A percentile compares a stretch with the other conserved stretches of the same genome.
Evolutionary conservation across 345 rosid genomes (phyloP).

Genomic region (Erucastrum elatum): DNA sequence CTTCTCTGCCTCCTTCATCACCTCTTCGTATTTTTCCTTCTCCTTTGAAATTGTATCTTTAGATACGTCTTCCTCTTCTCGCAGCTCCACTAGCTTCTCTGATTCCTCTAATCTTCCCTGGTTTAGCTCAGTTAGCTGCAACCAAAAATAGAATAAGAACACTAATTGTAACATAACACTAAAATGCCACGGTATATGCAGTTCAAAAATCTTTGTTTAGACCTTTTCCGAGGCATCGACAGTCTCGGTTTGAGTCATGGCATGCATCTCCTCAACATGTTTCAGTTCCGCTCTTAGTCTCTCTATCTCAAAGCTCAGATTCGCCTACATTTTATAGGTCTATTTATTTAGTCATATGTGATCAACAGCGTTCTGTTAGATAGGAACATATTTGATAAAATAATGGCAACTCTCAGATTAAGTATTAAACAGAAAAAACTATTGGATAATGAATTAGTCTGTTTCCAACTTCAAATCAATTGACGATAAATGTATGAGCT

Average conservation of each 20-base stretch:
- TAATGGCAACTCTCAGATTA: neutral
- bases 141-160: conserved; percentile 4
- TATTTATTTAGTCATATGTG: neutral
- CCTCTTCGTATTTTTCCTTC: conserved; percentile 56
- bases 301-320: conserved; percentile 75
- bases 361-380: neutral
- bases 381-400: neutral
- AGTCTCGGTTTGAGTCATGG: conserved; percentile 73
- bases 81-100: conserved; percentile 56
- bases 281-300: conserved; percentile 62
- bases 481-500: too few relatives aligned
- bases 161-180: neutral
- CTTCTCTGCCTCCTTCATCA: conserved; percentile 54
- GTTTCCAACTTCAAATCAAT: neutral
- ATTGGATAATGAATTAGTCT: neutral
- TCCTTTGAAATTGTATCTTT: conserved; percentile 56
- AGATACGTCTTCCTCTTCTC: conserved; percentile 50
- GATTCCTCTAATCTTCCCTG: conserved; percentile 54
- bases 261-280: conserved; percentile 54
- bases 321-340: conserved; percentile 44
- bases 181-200: neutral
- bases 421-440: neutral
- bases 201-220: neutral
- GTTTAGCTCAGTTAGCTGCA: conserved; percentile 52
- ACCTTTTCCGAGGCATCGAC: conserved; percentile 80